A percentile compares a stretch with the other conserved stretches of the same genome.
phyloP scores from a whole-genome alignment of 2,329 filamentous ascomycete species.

The Ceratocystis papillata region DNA sequence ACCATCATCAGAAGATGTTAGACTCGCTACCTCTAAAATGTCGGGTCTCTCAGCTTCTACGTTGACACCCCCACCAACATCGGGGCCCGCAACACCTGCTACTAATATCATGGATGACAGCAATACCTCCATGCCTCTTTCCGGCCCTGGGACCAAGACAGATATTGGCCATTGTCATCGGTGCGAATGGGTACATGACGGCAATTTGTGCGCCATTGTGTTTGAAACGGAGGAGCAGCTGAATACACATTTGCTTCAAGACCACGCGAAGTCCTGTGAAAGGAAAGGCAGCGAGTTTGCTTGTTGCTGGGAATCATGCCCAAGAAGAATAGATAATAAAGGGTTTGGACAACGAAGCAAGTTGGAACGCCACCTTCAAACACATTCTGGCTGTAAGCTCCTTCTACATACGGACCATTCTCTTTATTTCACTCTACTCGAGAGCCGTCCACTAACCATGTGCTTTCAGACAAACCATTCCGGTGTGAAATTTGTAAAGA shows the following conservation, averaged over 20 bases:
- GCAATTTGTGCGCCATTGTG: constrained; percentile 30
- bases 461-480: constrained; percentile 46
- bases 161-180: neutral
- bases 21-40: constrained; percentile 2
- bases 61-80: constrained; percentile 10
- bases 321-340: constrained; percentile 33
- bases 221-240: constrained; percentile 41
- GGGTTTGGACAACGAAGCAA: constrained; percentile 52
- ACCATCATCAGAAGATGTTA: neutral
- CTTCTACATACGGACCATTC: neutral
- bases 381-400: constrained; percentile 51
- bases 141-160: neutral
- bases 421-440: constrained; percentile 25
- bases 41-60: neutral
- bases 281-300: constrained; percentile 39
- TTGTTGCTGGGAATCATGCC: constrained; percentile 49
- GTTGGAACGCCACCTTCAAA: constrained; percentile 53
- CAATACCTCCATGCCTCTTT: neutral
- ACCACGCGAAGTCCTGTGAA: constrained; percentile 39
- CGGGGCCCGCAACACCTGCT: constrained; percentile 15
- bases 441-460: constrained; percentile 26
- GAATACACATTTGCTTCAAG: constrained; percentile 44
- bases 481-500: constrained; percentile 46
- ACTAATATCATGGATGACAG: constrained; percentile 8
- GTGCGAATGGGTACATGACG: constrained; percentile 24